Evolutionary conservation across 2,329 filamentous ascomycete species (phyloP), one percentile per base, ranked within the genome.

Genomic region (Fusarium sp.): DNA sequence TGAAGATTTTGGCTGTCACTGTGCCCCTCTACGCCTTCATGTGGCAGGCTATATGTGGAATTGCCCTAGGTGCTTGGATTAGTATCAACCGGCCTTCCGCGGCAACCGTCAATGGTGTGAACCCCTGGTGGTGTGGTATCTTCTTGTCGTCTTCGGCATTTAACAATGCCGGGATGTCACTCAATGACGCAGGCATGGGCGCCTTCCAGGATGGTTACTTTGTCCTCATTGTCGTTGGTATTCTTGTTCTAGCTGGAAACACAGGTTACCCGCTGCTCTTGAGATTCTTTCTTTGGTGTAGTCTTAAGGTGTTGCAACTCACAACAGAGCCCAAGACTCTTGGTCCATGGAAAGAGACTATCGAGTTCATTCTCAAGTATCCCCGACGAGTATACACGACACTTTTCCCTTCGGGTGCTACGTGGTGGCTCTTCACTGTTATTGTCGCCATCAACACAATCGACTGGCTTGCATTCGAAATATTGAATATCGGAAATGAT

Each of bases 81-180:
- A 83, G 83, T 18, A 78, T 82, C 63, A 84, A 90, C 67, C 83
- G 84, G 45, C 81, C 87, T 2, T 80, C 81, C 12, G 80, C 84
- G 7, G 84, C 89, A 2, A 75, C 80, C 4, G 79, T 77, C 7
- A 91, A 92, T 76, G 88, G 86, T 15, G 84, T 90, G 58, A 88
- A 89, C 63, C 87, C 90, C 37, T 92, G 88, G 88, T 92, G 90
- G 90, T 82, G 89, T 5, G 90, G 90, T 42, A 85, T 89, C 46
- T 93, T 92, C 80, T 90, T 91, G 67, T 88, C 88, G 4, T 86
- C 89, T 7, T 91, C 89, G 20, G 90, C 90, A 0, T 93, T 92
- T 79, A 92, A 91, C 79, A 92, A 92, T 71, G 89, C 86, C n/a
- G 90, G 90, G 42, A 91, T 93, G 89, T 88, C 87, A 23, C 82